Evolutionary conservation across 2,329 filamentous ascomycete genomes (phyloP).

Genomic region (Fusarium temperatum): DNA sequence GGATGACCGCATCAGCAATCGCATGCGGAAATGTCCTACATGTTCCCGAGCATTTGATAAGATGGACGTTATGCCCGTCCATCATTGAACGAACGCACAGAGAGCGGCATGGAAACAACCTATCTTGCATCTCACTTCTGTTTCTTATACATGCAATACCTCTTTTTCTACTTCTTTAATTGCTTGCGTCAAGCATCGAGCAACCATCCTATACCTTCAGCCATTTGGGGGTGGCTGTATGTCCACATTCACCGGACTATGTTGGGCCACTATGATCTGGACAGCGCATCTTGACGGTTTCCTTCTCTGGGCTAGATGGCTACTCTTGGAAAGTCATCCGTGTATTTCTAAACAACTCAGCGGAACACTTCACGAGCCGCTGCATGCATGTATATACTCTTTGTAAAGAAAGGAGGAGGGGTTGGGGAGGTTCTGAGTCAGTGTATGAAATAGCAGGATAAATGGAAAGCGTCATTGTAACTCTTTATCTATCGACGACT

Average conservation of each 20-base stretch:
- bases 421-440: conserved; percentile 14
- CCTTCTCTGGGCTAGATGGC: conserved; percentile 43
- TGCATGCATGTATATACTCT: conserved; percentile 40
- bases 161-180: conserved; percentile 39
- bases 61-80: conserved; percentile 84
- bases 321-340: conserved; percentile 42
- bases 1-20: conserved; percentile 86
- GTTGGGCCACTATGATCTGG: conserved; percentile 22
- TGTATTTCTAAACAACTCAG: conserved; percentile 42
- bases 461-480: conserved; percentile 36
- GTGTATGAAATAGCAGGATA: conserved; percentile 41
- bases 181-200: conserved; percentile 34
- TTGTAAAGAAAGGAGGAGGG: conserved; percentile 28
- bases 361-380: conserved; percentile 7
- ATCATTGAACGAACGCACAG: conserved; percentile 50
- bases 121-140: conserved; percentile 16
- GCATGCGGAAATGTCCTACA: conserved; percentile 93
- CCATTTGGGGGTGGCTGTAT: conserved; percentile 10
- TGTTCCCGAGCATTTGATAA: conserved; percentile 93
- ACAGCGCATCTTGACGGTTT: conserved; percentile 33
- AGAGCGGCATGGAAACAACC: background rate
- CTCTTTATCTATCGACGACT: conserved; percentile 57
- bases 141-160: conserved; percentile 34
- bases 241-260: background rate
- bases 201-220: conserved; percentile 23